These are phyloP conservation scores for Geranium incanum DNA, from an alignment of 441 rosid genomes.

Conservation along the genomic window DNA sequence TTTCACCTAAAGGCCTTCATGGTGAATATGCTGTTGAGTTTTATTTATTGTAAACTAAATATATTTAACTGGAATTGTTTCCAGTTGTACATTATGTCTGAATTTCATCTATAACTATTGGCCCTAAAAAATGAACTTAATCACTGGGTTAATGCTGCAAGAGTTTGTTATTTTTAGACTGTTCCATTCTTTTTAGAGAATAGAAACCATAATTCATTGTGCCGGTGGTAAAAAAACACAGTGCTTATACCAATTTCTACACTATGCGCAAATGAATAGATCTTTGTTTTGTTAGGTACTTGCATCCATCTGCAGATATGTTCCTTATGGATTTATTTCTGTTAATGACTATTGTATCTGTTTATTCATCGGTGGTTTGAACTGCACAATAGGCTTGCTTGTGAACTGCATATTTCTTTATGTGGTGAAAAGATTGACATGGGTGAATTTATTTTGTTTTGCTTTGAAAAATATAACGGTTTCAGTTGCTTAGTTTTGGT, in stretches of 20 bases:
- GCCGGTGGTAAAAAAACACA: too few species aligned
- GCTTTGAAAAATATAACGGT: not conserved
- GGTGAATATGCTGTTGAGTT: constrained; percentile 35
- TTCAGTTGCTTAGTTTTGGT: not conserved
- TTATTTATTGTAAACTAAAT: not conserved
- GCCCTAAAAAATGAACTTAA: not conserved
- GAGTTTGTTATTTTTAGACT: too few species aligned
- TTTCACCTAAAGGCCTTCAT: constrained; percentile 77
- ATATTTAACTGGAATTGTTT: not conserved
- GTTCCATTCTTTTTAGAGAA: not conserved
- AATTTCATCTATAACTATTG: not conserved
- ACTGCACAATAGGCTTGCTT: not conserved
- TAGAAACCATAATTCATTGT: too few species aligned
- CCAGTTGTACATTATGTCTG: not conserved
- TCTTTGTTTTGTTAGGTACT: not conserved
- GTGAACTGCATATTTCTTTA: not conserved
- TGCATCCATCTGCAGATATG: not conserved
- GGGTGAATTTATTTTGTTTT: not conserved
- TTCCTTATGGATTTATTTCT: not conserved
- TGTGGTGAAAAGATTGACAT: not conserved
- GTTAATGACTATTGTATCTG: not conserved
- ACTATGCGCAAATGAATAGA: not conserved
- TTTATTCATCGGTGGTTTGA: not conserved
- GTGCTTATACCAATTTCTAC: too few species aligned
- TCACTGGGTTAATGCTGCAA: too few species aligned